These are phyloP conservation scores for Thielaviopsis euricoi DNA, from an alignment of 2,329 filamentous ascomycete species.

Conservation along the genomic window DNA sequence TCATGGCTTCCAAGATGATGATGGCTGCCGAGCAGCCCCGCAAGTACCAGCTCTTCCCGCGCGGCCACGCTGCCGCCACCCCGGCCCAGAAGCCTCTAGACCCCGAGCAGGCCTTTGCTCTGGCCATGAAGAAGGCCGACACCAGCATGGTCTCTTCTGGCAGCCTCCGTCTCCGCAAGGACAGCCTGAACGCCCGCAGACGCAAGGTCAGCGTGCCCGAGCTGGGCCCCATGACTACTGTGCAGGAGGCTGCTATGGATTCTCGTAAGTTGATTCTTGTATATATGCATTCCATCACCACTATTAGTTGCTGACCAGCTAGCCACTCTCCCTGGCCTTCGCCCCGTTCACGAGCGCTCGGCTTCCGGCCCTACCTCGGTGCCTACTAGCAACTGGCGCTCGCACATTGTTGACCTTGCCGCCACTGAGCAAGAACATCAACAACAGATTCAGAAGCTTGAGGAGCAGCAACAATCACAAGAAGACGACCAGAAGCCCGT, in stretches of 20 bases:
- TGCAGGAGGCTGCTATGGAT: slow-evolving; percentile 51
- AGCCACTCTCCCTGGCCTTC: slow-evolving; percentile 53
- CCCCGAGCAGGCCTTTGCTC: slow-evolving; percentile 31
- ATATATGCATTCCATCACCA: neutral
- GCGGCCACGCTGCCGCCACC: slow-evolving; percentile 27
- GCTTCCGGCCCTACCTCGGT: slow-evolving; percentile 38
- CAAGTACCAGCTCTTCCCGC: slow-evolving; percentile 45
- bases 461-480: neutral
- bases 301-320: slow-evolving; percentile 6
- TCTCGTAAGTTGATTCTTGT: slow-evolving; percentile 36
- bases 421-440: neutral
- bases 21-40: slow-evolving; percentile 16
- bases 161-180: slow-evolving; percentile 35
- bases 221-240: slow-evolving; percentile 50
- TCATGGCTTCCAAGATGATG: slow-evolving; percentile 1
- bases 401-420: slow-evolving; percentile 7
- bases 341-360: slow-evolving; percentile 47
- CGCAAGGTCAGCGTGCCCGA: slow-evolving; percentile 50
- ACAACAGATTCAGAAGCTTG: neutral
- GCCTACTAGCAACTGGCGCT: neutral
- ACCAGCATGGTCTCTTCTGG: slow-evolving; percentile 22
- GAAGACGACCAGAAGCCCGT: neutral
- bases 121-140: slow-evolving; percentile 28
- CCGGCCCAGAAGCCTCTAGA: slow-evolving; percentile 29
- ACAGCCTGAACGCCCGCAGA: slow-evolving; percentile 38